Conservation (phyloP, 2,329 filamentous ascomycete genomes). For the Colletotrichum graminicola region DNA sequence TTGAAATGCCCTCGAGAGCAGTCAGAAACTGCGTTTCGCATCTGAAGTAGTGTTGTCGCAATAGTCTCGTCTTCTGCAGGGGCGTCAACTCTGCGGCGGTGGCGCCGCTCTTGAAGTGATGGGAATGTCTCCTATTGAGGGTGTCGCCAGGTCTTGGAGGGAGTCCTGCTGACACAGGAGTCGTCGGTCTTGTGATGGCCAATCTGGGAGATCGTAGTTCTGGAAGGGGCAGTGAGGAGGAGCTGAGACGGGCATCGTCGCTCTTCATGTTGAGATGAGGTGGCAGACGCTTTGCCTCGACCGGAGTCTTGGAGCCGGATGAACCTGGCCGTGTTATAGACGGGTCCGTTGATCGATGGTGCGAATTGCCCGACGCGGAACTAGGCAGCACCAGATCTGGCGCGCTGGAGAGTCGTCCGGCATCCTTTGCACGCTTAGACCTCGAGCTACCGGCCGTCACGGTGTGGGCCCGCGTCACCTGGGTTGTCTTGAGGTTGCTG, state of each 20-base stretch:
- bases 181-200: conserved; percentile 63
- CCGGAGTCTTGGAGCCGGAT: conserved; percentile 48
- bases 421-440: conserved; percentile 62
- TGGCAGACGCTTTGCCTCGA: conserved; percentile 56
- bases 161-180: conserved; percentile 69
- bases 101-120: conserved; percentile 67
- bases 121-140: conserved; percentile 71
- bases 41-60: conserved; percentile 86
- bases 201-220: conserved; percentile 67
- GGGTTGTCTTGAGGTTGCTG: conserved; percentile 64
- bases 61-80: conserved; percentile 76
- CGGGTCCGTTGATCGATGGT: conserved; percentile 28
- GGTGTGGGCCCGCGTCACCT: conserved; percentile 77
- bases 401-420: conserved; percentile 60
- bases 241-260: conserved; percentile 73
- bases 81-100: conserved; percentile 72
- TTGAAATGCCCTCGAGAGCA: conserved; percentile 86
- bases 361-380: conserved; percentile 20
- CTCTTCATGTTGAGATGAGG: conserved; percentile 65
- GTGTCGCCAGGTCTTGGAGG: conserved; percentile 59
- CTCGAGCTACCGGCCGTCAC: conserved; percentile 65
- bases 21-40: conserved; percentile 85
- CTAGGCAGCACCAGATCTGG: conserved; percentile 52
- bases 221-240: conserved; percentile 75
- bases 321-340: conserved; percentile 35